Percentiles rank a stretch among this genome's conserved stretches.
These are phyloP conservation scores for Marchantia polymorpha DNA, from an alignment of 225 moss, liverwort and hornwort species.

Conservation along the genomic window DNA sequence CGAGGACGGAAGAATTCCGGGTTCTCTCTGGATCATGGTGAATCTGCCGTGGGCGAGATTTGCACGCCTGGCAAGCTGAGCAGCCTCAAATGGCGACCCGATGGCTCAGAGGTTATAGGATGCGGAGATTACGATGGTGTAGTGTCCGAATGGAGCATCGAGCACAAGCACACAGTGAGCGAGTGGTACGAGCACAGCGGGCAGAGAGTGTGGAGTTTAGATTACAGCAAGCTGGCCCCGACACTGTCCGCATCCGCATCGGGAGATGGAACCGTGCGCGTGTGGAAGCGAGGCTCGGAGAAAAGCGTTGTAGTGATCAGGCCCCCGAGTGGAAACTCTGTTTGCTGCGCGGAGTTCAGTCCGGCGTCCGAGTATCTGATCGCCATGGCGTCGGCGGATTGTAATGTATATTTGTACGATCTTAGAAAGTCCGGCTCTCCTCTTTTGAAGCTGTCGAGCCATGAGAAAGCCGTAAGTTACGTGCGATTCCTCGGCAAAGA, in stretches of 20 bases:
- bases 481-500: slow-evolving; percentile 64
- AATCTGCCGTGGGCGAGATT: slow-evolving; percentile 55
- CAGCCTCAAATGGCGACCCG: slow-evolving; percentile 74
- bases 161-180: slow-evolving; percentile 52
- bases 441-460: slow-evolving; percentile 51
- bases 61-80: slow-evolving; percentile 90
- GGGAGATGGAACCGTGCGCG: slow-evolving; percentile 62
- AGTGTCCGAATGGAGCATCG: slow-evolving; percentile 76
- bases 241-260: slow-evolving; percentile 66
- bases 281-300: slow-evolving; percentile 67
- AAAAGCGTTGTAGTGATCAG: slow-evolving; percentile 46
- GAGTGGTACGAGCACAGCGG: slow-evolving; percentile 84
- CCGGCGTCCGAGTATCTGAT: slow-evolving; percentile 57
- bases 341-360: slow-evolving; percentile 82
- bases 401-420: slow-evolving; percentile 75
- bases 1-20: slow-evolving; percentile 21
- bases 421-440: slow-evolving; percentile 49
- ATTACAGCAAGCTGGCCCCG: slow-evolving; percentile 66
- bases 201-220: slow-evolving; percentile 78
- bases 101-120: slow-evolving; percentile 61
- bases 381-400: slow-evolving; percentile 73
- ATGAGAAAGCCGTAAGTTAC: slow-evolving; percentile 72
- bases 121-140: slow-evolving; percentile 95
- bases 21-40: slow-evolving; percentile 41
- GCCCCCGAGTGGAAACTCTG: slow-evolving; percentile 48